Base-by-base conservation (phyloP, 306 rosid genomes). In the Fagus crenata region DNA sequence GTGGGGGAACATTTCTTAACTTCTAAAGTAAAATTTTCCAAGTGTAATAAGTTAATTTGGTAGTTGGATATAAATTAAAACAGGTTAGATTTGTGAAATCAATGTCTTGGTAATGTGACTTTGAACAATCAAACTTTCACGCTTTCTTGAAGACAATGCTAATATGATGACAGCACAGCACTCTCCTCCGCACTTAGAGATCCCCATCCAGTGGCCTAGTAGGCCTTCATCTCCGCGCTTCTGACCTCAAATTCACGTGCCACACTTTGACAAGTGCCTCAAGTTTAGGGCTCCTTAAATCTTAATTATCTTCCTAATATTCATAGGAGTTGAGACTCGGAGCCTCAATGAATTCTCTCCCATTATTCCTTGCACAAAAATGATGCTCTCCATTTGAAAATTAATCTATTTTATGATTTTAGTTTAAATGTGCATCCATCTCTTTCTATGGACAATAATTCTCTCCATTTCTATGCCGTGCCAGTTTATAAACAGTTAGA, bases 51-150 rank as follows among this genome's bases (percentile, higher is more conserved):
- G 51, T 8, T 46, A 46, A 46, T 46, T 46, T 46, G 14, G 51
- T 9, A 46, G 51, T 46, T 46, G 51, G 51, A 46, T 9, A 46
- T 46, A 46, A 46, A 46, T 46, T 9, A 46, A 12, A 46, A 46
- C 13, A 46, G 32, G 36, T 28, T 58, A 7, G 64, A 58, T 58
- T 28, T 8, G 36, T 58, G 64, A 58, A 58, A 58, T 31, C 64
- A 58, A 58, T 58, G 64, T 28, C 64, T 58, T 32, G 64, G 64
- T 58, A 58, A 58, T 3, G 15, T 58, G 33, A 32, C 64, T 58
- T 58, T 58, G 36, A 58, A 58, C 37, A 58, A 58, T 58, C 64
- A 28, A 58, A 58, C 64, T 58, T 58, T 28, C 64, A 58, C 64
- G 37, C 64, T 31, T 58, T 28, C 64, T 58, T 58, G 36, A 6